Evolutionary conservation across 129 eudicot species (phyloP), one percentile per base, ranked within the genome.

Genomic region (Centrapalus pauciflorus): DNA sequence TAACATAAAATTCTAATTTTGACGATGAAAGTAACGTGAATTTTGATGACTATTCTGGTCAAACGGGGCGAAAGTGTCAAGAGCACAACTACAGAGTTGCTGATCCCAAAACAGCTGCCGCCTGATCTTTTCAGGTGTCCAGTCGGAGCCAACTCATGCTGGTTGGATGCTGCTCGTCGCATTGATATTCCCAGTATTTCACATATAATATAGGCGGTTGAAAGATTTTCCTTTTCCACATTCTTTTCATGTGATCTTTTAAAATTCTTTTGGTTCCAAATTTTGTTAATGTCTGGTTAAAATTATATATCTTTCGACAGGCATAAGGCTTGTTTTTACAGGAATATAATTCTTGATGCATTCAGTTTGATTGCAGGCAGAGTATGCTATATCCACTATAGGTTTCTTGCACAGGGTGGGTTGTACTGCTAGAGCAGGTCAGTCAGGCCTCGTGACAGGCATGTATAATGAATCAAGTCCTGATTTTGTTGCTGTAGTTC

Each of bases 321-420:
- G 7, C 17, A 19, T 16, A 14, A 59, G 61, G 30, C 41, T 40
- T 54, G 1, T n/a, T 56, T 26, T 26, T 3, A 17, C 4, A 52
- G 64, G 41, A n/a, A 38, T 37, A 58, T 46, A n/a, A 59, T 24
- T 21, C 26, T 49, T 19, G 16, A 12, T 43, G 19, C 45, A 5
- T 66, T 72, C 16, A 25, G 34, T 49, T 45, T 68, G 41, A 9
- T 72, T 70, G 9, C 80, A 86, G 99, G 99, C 99, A 38, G 99
- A 88, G 58, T 93, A 89, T 80, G 96, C 95, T 6, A 69, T 84
- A 7, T 93, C 90, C 25, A 96, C 99, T 28, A 93, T 93, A 55
- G 96, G 89, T 78, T 93, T 93, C 79, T 72, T 93, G 85, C 99
- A 93, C 71, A 79, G 96, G 81, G 95, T 94, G 23, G 99, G 97